A percentile compares a stretch with the other conserved stretches of the same genome.
These are phyloP conservation scores for Dysphania ambrosioides DNA, from an alignment of 148 eudicot species.

Conservation along the genomic window DNA sequence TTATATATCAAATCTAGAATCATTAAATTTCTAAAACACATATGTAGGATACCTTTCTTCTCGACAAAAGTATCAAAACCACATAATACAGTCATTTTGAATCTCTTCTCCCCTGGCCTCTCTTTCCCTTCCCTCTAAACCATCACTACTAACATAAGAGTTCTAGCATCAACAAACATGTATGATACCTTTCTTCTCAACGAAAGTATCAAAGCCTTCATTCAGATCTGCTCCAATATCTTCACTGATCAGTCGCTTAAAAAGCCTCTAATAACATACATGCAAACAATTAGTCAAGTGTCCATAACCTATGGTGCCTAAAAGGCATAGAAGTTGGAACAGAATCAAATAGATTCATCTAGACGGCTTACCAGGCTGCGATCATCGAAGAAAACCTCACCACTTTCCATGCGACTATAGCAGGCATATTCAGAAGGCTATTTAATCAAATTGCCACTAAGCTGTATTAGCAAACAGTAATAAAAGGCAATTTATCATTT, in stretches of 20 bases:
- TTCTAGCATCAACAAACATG: no score
- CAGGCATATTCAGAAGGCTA: constrained; percentile 95
- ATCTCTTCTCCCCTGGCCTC: no score
- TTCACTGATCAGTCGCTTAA: constrained; percentile 89
- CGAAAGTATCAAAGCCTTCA: constrained; percentile 90
- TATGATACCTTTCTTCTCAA: constrained; percentile 66
- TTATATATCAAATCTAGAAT: neutral
- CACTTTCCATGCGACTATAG: constrained; percentile 91
- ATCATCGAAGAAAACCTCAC: constrained; percentile 90
- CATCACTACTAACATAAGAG: no score
- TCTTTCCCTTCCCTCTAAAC: no score
- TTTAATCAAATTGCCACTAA: constrained; percentile 39
- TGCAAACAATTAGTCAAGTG: constrained; percentile 8
- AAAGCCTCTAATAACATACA: constrained; percentile 68
- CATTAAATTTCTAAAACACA: neutral
- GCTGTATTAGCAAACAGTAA: constrained; percentile 40
- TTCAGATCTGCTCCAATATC: constrained; percentile 91
- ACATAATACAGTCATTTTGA: no score
- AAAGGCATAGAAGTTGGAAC: neutral
- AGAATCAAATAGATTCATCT: constrained; percentile 5
- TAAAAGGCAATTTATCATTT: constrained; percentile 29
- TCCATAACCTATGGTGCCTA: constrained; percentile 8
- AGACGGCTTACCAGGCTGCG: constrained; percentile 72
- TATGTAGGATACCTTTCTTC: constrained; percentile 59
- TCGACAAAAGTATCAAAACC: constrained; percentile 86